Base-by-base conservation (phyloP, 2,329 filamentous ascomycete species). In the Nannizzia gypsea region DNA sequence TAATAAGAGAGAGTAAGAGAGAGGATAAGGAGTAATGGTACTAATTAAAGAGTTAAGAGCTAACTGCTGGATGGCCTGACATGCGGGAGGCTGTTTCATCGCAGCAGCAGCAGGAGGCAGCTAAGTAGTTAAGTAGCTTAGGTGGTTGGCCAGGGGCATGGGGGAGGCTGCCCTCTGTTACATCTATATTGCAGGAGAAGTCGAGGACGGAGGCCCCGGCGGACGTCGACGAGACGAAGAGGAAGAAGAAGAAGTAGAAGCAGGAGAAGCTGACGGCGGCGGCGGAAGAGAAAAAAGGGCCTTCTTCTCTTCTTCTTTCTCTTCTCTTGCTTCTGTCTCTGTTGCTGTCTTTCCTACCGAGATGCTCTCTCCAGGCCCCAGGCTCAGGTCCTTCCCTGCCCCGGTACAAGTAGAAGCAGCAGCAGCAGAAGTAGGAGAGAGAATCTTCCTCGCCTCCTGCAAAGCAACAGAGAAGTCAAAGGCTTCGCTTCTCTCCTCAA, bases 281-380 rank as follows among this genome's bases (percentile, higher is more conserved):
- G 88, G 88, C 40, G 86, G 83, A 64, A 93, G 81, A 9, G 87
- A 87, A 72, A 93, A 92, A n/a, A 81, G 67, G 6, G 78, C 78
- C 62, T 76, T 73, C 54, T 70, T 71, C n/a, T 36, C 31, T 36
- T 36, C 31, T 36, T 36, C 31, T 36, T 3, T 13, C 2, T 36
- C 31, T 36, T 36, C 31, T 62, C 63, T 71, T 78, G 65, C 31
- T 56, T 40, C 40, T 56, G 28, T 31, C 24, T 34, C 24, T 82
- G 78, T 65, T 83, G 3, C 83, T 84, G 57, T 11, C 3, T 3
- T 11, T 40, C 36, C 38, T 20, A 95, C 85, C 24, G 86, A 89
- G 66, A 95, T 95, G 17, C 88, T 95, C 79, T 96, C 87, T 9
- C 90, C 90, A 62, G 91, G 89, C 72, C 95, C 95, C 64, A 96